Conservation (phyloP, 495 filamentous ascomycete species). For the Penicillium riverlandense region DNA sequence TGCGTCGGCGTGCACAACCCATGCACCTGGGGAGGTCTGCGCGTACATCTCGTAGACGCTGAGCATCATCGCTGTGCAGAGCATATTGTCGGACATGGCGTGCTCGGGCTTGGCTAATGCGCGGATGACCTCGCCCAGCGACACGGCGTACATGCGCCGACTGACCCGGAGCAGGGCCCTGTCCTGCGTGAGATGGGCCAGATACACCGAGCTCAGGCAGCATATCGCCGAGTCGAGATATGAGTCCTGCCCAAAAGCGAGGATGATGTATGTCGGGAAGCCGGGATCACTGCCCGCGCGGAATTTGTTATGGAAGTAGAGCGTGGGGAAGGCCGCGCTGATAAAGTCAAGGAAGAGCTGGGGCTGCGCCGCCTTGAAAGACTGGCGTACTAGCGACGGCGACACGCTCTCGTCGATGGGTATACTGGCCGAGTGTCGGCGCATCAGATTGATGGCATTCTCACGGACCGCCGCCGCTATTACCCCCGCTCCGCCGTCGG, state of each 20-base stretch:
- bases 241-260: slow-evolving; percentile 15
- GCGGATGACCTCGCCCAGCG: slow-evolving; percentile 14
- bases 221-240: slow-evolving; percentile 23
- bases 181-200: slow-evolving; percentile 21
- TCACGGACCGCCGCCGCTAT: slow-evolving; percentile 14
- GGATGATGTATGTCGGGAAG: slow-evolving; percentile 17
- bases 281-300: slow-evolving; percentile 17
- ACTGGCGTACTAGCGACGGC: slow-evolving; percentile 18
- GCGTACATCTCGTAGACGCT: slow-evolving; percentile 32
- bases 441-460: slow-evolving; percentile 22
- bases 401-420: slow-evolving; percentile 14
- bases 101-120: slow-evolving; percentile 15
- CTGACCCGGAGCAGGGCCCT: slow-evolving; percentile 13
- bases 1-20: slow-evolving; percentile 25
- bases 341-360: slow-evolving; percentile 24
- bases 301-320: slow-evolving; percentile 26
- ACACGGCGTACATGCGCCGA: slow-evolving; percentile 22
- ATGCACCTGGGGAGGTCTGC: slow-evolving; percentile 20
- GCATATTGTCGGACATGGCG: slow-evolving; percentile 23
- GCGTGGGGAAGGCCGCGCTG: slow-evolving; percentile 22
- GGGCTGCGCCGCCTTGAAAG: slow-evolving; percentile 14
- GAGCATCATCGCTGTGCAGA: slow-evolving; percentile 28
- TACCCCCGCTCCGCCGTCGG: slow-evolving; percentile 4
- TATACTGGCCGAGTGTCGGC: slow-evolving; percentile 7
- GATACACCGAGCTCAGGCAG: slow-evolving; percentile 23